Percentiles rank a stretch among this genome's conserved stretches.
phyloP scores from a whole-genome alignment of 179 eudicot genomes.

The Beta corolliflora region DNA sequence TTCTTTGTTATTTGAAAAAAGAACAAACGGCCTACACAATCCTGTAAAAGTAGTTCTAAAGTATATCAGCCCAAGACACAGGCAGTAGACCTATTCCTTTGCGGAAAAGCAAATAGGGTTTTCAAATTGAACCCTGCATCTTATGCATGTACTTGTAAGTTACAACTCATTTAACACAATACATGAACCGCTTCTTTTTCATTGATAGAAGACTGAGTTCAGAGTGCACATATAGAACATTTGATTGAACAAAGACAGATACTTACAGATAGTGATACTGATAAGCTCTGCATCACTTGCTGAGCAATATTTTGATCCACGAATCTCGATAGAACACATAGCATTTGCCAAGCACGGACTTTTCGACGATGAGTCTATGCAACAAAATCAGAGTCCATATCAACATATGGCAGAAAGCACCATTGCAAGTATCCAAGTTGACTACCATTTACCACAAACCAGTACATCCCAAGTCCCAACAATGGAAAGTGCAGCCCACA shows the following conservation, averaged over 20 bases:
- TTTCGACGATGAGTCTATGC: constrained; percentile 90
- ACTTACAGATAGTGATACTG: constrained; percentile 64
- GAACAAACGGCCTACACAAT: not conserved
- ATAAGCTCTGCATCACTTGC: constrained; percentile 65
- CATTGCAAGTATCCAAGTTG: not conserved
- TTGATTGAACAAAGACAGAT: too few species aligned
- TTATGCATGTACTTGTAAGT: not conserved
- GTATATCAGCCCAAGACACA: not conserved
- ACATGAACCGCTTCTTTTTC: not conserved
- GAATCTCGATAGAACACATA: constrained; percentile 75
- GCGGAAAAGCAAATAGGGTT: not conserved
- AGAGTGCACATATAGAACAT: not conserved
- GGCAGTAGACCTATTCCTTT: too few species aligned
- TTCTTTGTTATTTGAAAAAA: not conserved
- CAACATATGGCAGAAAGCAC: constrained; percentile 8
- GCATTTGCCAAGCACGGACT: constrained; percentile 98
- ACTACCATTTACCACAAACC: not conserved
- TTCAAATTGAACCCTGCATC: not conserved
- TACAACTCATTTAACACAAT: not conserved
- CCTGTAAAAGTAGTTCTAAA: not conserved
- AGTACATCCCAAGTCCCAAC: not conserved
- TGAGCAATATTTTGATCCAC: constrained; percentile 57
- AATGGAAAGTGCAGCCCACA: not conserved
- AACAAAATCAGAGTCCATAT: constrained; percentile 6
- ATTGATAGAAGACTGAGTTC: not conserved